These are phyloP conservation scores for Talaromyces pinophilus DNA, from an alignment of 2,329 filamentous ascomycete species.

Conservation along the genomic window DNA sequence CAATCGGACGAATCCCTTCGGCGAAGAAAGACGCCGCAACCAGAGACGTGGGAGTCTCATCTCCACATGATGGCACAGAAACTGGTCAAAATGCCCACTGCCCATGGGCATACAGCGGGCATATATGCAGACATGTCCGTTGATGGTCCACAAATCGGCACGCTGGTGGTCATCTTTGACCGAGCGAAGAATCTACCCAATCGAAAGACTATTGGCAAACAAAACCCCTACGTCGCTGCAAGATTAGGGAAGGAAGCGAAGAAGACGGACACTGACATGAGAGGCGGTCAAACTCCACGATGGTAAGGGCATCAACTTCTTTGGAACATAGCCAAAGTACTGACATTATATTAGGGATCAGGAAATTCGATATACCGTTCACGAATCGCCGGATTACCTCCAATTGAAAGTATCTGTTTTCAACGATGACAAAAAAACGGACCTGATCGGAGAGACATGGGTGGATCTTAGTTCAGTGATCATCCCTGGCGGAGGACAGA, in stretches of 20 bases:
- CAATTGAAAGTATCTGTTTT: slow-evolving; percentile 94
- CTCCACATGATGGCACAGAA: slow-evolving; percentile 41
- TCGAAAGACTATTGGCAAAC: slow-evolving; percentile 95
- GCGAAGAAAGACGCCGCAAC: neutral
- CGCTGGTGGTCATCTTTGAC: slow-evolving; percentile 87
- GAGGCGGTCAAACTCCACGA: slow-evolving; percentile 91
- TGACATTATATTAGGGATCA: slow-evolving; percentile 72
- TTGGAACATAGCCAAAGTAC: neutral
- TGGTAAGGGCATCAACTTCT: slow-evolving; percentile 61
- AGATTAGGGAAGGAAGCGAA: slow-evolving; percentile 94
- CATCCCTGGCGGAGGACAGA: slow-evolving; percentile 84
- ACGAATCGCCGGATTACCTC: slow-evolving; percentile 95
- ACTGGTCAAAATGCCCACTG: slow-evolving; percentile 52
- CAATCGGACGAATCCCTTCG: neutral
- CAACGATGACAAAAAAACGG: slow-evolving; percentile 97
- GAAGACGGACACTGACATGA: slow-evolving; percentile 91
- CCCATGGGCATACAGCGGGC: slow-evolving; percentile 77
- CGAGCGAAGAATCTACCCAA: slow-evolving; percentile 97
- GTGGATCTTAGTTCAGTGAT: slow-evolving; percentile 80
- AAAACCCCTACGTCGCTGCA: slow-evolving; percentile 95
- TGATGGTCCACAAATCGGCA: slow-evolving; percentile 91
- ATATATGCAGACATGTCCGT: slow-evolving; percentile 93
- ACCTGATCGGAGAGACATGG: slow-evolving; percentile 93
- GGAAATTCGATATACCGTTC: slow-evolving; percentile 91
- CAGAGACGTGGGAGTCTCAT: neutral